A percentile compares a stretch with the other conserved stretches of the same genome.
Conservation (phyloP, 1,284 basidiomycete species). For the Cryptococcus floricola region DNA sequence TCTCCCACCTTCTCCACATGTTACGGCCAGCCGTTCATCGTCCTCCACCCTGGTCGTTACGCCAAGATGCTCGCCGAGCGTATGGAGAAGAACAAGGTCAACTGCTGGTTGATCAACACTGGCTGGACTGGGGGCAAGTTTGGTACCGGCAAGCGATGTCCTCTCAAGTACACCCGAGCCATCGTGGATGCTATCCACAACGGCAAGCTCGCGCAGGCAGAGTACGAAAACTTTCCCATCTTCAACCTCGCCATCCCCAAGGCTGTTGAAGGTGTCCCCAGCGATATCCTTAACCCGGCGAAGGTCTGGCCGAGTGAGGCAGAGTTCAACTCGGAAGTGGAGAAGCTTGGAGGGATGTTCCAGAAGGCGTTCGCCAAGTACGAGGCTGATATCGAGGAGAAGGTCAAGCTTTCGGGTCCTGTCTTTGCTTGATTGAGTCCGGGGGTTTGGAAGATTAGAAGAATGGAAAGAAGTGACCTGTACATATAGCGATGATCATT, state of each 20-base stretch:
- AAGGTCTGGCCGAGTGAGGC: slow-evolving; percentile 81
- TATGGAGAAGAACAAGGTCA: slow-evolving; percentile 84
- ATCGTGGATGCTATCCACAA: slow-evolving; percentile 98
- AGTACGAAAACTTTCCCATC: slow-evolving; percentile 76
- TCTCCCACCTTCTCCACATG: slow-evolving; percentile 99
- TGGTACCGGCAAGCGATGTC: slow-evolving; percentile 84
- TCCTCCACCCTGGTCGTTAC: slow-evolving; percentile 91
- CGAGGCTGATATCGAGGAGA: slow-evolving; percentile 72
- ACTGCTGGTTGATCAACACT: slow-evolving; percentile 99
- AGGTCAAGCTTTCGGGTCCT: slow-evolving; percentile 76
- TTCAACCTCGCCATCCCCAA: slow-evolving; percentile 82
- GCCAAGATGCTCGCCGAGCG: slow-evolving; percentile 95
- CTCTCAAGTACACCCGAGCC: slow-evolving; percentile 89
- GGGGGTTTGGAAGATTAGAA: background rate
- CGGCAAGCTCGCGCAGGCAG: slow-evolving; percentile 78
- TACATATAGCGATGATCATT: background rate
- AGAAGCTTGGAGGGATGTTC: slow-evolving; percentile 88
- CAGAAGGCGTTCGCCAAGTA: slow-evolving; percentile 85
- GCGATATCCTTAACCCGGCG: slow-evolving; percentile 79
- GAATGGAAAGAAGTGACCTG: background rate
- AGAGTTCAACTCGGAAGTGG: slow-evolving; percentile 77
- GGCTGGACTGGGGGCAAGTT: slow-evolving; percentile 97
- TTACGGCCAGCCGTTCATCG: slow-evolving; percentile 98
- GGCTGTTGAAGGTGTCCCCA: slow-evolving; percentile 72
- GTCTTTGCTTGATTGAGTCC: slow-evolving; percentile 19